Evolutionary conservation across 1,284 basidiomycete genomes (phyloP).

Genomic region (Boletellus dicymbophilus): DNA sequence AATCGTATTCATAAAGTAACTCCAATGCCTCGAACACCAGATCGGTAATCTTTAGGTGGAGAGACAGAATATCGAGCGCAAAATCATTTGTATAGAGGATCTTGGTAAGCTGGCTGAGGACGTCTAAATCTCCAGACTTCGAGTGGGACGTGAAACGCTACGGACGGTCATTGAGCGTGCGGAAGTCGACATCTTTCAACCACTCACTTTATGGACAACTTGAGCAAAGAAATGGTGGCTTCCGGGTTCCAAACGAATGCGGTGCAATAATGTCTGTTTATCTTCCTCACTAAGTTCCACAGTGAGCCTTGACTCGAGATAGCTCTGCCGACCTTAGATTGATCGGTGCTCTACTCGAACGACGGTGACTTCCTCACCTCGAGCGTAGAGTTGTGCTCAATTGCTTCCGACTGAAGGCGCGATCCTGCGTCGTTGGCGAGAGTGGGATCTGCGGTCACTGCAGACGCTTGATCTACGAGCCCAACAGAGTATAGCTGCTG

Average conservation of each 20-base stretch:
- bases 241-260: conserved; percentile 59
- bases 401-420: conserved; percentile 55
- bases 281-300: conserved; percentile 57
- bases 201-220: conserved; percentile 55
- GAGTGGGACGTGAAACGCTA: conserved; percentile 59
- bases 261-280: conserved; percentile 47
- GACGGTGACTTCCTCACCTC: conserved; percentile 41
- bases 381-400: conserved; percentile 54
- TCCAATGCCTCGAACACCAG: conserved; percentile 60
- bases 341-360: neutral
- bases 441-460: conserved; percentile 50
- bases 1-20: conserved; percentile 74
- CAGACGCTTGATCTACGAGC: conserved; percentile 55
- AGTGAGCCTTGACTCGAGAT: conserved; percentile 60
- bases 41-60: conserved; percentile 66
- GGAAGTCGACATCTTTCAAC: neutral
- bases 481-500: conserved; percentile 54
- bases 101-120: conserved; percentile 65
- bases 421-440: conserved; percentile 49
- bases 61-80: conserved; percentile 65
- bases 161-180: neutral
- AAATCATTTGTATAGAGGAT: conserved; percentile 56
- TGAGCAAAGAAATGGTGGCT: conserved; percentile 61
- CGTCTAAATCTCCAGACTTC: conserved; percentile 59
- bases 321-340: conserved; percentile 42